These are phyloP conservation scores for Medakamo hakoo DNA, from an alignment of 139 green algal species.

Conservation along the genomic window DNA sequence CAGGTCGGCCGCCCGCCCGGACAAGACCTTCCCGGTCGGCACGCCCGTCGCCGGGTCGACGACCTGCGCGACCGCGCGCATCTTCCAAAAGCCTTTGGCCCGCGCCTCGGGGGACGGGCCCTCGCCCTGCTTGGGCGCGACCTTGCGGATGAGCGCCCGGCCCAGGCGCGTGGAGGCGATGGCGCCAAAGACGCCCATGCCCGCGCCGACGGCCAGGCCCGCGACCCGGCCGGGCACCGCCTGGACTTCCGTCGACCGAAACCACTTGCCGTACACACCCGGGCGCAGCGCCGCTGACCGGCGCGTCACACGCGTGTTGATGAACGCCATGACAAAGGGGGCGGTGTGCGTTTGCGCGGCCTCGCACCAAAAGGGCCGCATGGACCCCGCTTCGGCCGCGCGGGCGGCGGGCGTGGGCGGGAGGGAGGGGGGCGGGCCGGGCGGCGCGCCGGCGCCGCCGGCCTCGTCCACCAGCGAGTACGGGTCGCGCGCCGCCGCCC, in stretches of 20 bases:
- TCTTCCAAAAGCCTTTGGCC: not conserved
- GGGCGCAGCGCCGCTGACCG: constrained; percentile 27
- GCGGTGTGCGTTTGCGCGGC: constrained; percentile 16
- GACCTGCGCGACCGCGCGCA: not conserved
- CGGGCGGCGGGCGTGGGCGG: too few relatives aligned
- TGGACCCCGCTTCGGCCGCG: constrained; percentile 2
- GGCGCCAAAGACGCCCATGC: constrained; percentile 5
- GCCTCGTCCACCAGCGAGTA: constrained; percentile 8
- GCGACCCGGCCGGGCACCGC: constrained; percentile 4
- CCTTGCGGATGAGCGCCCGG: constrained; percentile 3
- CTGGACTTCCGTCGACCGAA: constrained; percentile 38
- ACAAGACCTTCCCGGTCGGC: not conserved
- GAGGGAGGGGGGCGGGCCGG: not conserved
- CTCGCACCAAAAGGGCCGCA: constrained; percentile 6
- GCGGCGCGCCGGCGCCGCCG: too few relatives aligned
- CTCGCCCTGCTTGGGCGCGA: constrained; percentile 3
- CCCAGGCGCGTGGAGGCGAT: constrained; percentile 8
- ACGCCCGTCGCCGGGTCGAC: not conserved
- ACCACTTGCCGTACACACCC: constrained; percentile 28
- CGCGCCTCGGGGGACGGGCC: not conserved
- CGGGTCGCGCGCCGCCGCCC: constrained; percentile 7
- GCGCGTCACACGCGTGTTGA: constrained; percentile 54
- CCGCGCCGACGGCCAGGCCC: constrained; percentile 3
- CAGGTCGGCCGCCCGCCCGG: not conserved
- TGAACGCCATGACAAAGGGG: constrained; percentile 41